Evolutionary conservation across 2,329 filamentous ascomycete genomes (phyloP).

Genomic region (Colletotrichum sp.): DNA sequence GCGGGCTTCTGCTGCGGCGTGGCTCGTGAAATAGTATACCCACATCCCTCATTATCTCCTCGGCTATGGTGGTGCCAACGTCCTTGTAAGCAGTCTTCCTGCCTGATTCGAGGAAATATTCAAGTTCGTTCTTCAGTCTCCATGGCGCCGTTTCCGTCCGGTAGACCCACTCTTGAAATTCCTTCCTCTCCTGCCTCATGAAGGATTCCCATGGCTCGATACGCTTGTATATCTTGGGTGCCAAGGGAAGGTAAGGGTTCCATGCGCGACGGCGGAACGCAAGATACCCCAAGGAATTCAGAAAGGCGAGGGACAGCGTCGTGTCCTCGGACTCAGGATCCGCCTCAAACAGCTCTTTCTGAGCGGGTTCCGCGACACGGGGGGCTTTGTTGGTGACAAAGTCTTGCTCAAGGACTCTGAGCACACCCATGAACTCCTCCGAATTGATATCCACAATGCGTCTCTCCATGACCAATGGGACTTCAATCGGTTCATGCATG

Average conservation of each 20-base stretch:
- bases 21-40: constrained; percentile 3
- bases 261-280: constrained; percentile 26
- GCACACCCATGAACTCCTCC: background rate
- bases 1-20: background rate
- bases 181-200: background rate
- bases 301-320: constrained; percentile 26
- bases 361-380: background rate
- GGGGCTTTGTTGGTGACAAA: background rate
- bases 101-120: constrained; percentile 20
- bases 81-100: constrained; percentile 22
- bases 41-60: constrained; percentile 19
- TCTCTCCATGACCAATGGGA: background rate
- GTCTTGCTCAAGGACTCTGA: background rate
- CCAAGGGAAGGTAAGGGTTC: constrained; percentile 23
- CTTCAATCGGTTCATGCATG: background rate
- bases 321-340: constrained; percentile 6
- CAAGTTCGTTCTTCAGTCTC: constrained; percentile 21
- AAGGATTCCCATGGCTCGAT: constrained; percentile 21
- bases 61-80: constrained; percentile 13
- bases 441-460: constrained; percentile 8
- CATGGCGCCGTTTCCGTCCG: constrained; percentile 9
- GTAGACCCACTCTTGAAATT: constrained; percentile 17
- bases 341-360: background rate
- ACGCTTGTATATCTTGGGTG: constrained; percentile 3
- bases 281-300: constrained; percentile 29